Evolutionary conservation across 805 yeast species (phyloP), one percentile per base, ranked within the genome.

Genomic region (Blastobotrys terrestris): DNA sequence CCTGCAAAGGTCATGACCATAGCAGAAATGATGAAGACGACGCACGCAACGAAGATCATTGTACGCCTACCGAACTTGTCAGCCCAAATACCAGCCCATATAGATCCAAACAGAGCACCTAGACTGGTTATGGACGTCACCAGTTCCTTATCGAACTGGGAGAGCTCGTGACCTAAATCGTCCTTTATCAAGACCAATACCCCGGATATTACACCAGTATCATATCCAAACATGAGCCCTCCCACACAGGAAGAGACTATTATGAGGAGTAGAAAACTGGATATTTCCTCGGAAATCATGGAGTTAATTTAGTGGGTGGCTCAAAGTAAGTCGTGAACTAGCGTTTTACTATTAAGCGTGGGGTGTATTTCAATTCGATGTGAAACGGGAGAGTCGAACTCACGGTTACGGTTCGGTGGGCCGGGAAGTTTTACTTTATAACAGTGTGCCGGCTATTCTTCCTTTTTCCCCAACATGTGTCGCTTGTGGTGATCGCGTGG

Each of bases 71-170:
- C 99, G 57, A 85, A 70, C 21, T 78, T 63, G 65, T 92, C 97
- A 46, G 97, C 96, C 26, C 79, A 67, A 0, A 84, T 67, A 47
- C 98, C 99, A 1, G 97, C 95, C 39, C 80, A 58, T 13, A 86
- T 55, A 4, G 96, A 83, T 11, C 95, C 87, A 20, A 92, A 72
- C 43, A 92, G 72, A 1, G 98, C 98, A 55, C 98, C 98, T 22
- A 91, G 73, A 0, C 97, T 87, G 0, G 98, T 92, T 8, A 97
- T 95, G 13, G 97, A 84, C 0, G 98, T 94, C 62, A 94, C 88
- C 58, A 87, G 73, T 70, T 91, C 96, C 69, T 88, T 85, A 59
- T 90, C 83, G 48, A 95, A 94, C 52, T 80, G 78, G 0, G 89
- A 74, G 53, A 91, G 74, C 52, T 75, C 75, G 4, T 44, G 44